phyloP scores from a whole-genome alignment of 129 eudicot species.

The Tagetes patula region DNA sequence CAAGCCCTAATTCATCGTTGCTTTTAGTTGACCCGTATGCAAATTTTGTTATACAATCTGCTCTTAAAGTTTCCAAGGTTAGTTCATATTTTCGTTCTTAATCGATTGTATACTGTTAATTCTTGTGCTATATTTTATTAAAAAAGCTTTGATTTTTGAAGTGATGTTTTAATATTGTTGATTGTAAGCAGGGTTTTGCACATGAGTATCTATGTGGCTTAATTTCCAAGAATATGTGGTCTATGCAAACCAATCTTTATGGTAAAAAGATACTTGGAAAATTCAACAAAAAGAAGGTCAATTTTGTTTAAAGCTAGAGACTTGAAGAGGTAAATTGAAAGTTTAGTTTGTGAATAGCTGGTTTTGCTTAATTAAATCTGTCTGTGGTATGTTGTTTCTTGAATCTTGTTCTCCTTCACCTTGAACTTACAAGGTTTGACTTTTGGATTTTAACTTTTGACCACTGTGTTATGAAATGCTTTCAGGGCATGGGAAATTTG shows the following conservation, averaged over 20 bases:
- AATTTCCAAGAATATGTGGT: constrained; percentile 34
- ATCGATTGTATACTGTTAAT: neutral
- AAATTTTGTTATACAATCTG: constrained; percentile 71
- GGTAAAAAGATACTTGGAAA: constrained; percentile 59
- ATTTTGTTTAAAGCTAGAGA: constrained; percentile 17
- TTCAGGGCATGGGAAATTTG: neutral
- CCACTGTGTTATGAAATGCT: constrained; percentile 10
- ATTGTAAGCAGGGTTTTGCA: constrained; percentile 46
- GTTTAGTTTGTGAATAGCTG: constrained; percentile 30
- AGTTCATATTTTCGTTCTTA: constrained; percentile 15
- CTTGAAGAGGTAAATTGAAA: constrained; percentile 12
- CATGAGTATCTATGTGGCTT: constrained; percentile 34
- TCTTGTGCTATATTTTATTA: neutral
- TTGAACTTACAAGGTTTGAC: constrained; percentile 3
- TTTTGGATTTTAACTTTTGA: constrained; percentile 4
- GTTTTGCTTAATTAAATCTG: constrained; percentile 24
- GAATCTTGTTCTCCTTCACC: constrained; percentile 13
- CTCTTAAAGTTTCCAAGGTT: constrained; percentile 55
- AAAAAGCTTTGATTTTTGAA: constrained; percentile 6
- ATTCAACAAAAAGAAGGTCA: constrained; percentile 43
- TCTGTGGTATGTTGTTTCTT: constrained; percentile 31
- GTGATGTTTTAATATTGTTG: constrained; percentile 14
- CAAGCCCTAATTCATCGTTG: constrained; percentile 44
- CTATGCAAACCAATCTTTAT: constrained; percentile 53
- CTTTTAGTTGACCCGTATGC: constrained; percentile 68